These are phyloP conservation scores for Anthoceros angustus DNA, from an alignment of 225 moss, liverwort and hornwort species.

Conservation along the genomic window DNA sequence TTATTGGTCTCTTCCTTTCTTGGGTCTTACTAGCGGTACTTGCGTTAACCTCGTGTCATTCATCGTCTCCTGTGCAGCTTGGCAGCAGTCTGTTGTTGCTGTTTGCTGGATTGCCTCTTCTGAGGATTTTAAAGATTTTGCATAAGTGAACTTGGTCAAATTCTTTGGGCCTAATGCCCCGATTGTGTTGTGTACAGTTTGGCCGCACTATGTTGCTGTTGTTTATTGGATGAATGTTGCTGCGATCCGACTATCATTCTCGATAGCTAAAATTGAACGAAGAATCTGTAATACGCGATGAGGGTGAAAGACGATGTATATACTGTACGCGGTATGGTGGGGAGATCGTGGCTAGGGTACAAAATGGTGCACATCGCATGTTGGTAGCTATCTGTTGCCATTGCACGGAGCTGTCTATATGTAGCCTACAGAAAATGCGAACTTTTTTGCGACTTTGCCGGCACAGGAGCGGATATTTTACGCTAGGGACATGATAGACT, in stretches of 20 bases:
- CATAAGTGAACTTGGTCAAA: neutral
- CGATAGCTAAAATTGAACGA: neutral
- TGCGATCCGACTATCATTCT: slow-evolving; percentile 2
- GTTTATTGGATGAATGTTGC: slow-evolving; percentile 5
- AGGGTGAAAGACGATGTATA: too few species aligned
- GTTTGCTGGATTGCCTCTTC: slow-evolving; percentile 1
- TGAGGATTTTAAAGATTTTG: neutral
- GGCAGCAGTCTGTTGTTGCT: slow-evolving; percentile 5
- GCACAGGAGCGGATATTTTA: too few species aligned
- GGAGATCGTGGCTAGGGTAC: too few species aligned
- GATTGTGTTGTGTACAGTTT: slow-evolving; percentile 6
- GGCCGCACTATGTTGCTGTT: slow-evolving; percentile 8
- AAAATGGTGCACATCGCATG: too few species aligned
- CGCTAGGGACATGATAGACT: too few species aligned
- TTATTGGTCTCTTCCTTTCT: neutral
- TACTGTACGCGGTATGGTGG: too few species aligned
- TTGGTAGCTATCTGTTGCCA: too few species aligned
- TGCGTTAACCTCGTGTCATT: neutral
- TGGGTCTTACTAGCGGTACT: neutral
- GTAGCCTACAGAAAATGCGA: too few species aligned
- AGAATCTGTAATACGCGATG: too few species aligned
- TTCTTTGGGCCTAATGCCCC: neutral
- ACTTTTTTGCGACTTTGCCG: too few species aligned
- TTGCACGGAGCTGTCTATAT: too few species aligned
- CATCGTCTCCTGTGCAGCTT: slow-evolving; percentile 1